Evolutionary conservation across 1,284 basidiomycete species (phyloP).

Genomic region (Papiliotrema terrestris): DNA sequence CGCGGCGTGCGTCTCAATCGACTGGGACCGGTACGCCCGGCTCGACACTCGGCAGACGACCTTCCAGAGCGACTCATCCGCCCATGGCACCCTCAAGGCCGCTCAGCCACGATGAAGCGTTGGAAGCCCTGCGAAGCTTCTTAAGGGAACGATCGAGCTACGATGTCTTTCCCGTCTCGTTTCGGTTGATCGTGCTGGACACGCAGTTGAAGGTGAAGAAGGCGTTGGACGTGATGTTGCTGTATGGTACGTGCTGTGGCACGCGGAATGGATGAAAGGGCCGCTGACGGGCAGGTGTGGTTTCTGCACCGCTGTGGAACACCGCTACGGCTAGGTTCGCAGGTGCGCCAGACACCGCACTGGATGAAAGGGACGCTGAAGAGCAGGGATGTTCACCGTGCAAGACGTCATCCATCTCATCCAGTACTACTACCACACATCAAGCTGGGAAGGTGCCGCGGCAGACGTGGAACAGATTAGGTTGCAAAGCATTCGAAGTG

Average conservation of each 20-base stretch:
- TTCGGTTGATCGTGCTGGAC: conserved; percentile 93
- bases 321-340: conserved; percentile 84
- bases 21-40: conserved; percentile 1
- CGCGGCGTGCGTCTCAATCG: conserved; percentile 15
- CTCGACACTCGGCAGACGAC: conserved; percentile 28
- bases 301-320: conserved; percentile 98
- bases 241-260: conserved; percentile 63
- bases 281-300: conserved; percentile 64
- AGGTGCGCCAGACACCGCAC: conserved; percentile 23
- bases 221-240: conserved; percentile 79
- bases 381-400: conserved; percentile 84
- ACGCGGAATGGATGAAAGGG: not conserved
- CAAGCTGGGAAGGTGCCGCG: conserved; percentile 81
- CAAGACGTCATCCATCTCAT: conserved; percentile 95
- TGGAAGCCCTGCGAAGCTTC: conserved; percentile 74
- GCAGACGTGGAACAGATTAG: conserved; percentile 93
- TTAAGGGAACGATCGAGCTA: conserved; percentile 83
- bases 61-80: conserved; percentile 38
- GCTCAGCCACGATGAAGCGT: conserved; percentile 63
- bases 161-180: conserved; percentile 94
- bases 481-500: conserved; percentile 81
- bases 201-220: conserved; percentile 91
- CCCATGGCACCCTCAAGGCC: conserved; percentile 25
- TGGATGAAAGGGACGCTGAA: not conserved
- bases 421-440: conserved; percentile 85